A percentile compares a stretch with the other conserved stretches of the same genome.
These are phyloP conservation scores for Umbelopsis isabellina DNA, from an alignment of 192 early-diverging fungal species.

Conservation along the genomic window DNA sequence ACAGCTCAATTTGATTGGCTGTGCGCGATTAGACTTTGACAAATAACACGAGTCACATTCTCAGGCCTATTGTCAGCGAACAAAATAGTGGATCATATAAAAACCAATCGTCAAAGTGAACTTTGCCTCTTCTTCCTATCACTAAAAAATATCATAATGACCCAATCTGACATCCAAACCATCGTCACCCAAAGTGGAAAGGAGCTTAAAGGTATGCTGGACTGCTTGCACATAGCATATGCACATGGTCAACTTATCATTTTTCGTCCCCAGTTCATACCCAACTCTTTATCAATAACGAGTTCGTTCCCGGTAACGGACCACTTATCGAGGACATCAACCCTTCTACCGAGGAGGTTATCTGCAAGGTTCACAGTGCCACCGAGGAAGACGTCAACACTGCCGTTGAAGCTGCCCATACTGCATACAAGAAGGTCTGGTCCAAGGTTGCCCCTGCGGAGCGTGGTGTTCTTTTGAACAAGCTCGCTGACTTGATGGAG, in stretches of 20 bases:
- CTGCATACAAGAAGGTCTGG: constrained; percentile 58
- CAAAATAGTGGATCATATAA: not conserved
- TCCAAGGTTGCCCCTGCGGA: constrained; percentile 51
- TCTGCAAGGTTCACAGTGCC: constrained; percentile 43
- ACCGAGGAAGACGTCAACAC: constrained; percentile 41
- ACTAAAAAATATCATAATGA: constrained; percentile 17
- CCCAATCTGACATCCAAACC: constrained; percentile 41
- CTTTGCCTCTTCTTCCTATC: not conserved
- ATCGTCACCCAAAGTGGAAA: constrained; percentile 37
- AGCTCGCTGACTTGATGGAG: constrained; percentile 62
- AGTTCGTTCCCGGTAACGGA: constrained; percentile 45
- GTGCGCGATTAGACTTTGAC: not conserved
- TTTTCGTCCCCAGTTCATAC: constrained; percentile 39
- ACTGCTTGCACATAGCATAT: not conserved
- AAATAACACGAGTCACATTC: constrained; percentile 16
- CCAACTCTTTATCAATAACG: constrained; percentile 45
- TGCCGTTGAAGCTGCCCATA: constrained; percentile 39
- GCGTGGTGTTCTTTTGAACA: constrained; percentile 57
- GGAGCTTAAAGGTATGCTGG: constrained; percentile 29
- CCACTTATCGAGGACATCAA: constrained; percentile 43
- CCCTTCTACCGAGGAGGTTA: constrained; percentile 40
- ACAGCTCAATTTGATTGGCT: constrained; percentile 8
- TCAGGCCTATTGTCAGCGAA: not conserved
- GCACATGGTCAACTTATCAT: not conserved
- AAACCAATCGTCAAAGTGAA: not conserved